Conservation (phyloP, 176 grass and related monocot species). For the Triticum dicoccoides region DNA sequence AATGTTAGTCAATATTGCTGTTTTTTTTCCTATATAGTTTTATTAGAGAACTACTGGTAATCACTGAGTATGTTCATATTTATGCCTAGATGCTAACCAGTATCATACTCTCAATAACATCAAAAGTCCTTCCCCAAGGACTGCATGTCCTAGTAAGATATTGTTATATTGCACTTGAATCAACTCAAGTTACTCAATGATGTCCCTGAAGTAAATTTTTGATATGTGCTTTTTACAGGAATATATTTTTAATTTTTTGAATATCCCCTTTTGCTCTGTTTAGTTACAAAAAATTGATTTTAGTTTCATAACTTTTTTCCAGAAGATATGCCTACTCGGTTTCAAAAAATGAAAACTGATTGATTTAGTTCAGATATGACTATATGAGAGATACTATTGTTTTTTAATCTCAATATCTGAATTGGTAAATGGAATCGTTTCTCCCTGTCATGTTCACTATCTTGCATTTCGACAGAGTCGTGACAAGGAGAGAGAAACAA, state of each 20-base stretch:
- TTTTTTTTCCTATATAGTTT: not conserved
- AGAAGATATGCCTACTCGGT: constrained; percentile 16
- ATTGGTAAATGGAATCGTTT: not conserved
- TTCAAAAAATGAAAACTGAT: not conserved
- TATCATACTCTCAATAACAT: not conserved
- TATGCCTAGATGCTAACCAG: constrained; percentile 6
- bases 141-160: constrained; percentile 3
- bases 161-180: not conserved
- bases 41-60: not conserved
- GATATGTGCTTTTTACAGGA: not conserved
- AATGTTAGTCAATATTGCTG: not conserved
- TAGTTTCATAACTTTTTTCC: constrained; percentile 5
- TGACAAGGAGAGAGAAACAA: not conserved
- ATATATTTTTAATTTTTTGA: not conserved
- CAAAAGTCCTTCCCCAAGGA: not conserved
- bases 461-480: constrained; percentile 28
- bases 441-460: not conserved
- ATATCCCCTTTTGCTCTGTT: not conserved
- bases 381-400: not conserved
- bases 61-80: not conserved
- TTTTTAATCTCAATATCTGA: not conserved
- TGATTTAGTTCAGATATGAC: not conserved
- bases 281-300: not conserved
- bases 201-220: not conserved
- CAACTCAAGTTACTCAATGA: not conserved